Evolutionary conservation across 164 flowering plant genomes (phyloP).

Genomic region (Nelumbo lutea): DNA sequence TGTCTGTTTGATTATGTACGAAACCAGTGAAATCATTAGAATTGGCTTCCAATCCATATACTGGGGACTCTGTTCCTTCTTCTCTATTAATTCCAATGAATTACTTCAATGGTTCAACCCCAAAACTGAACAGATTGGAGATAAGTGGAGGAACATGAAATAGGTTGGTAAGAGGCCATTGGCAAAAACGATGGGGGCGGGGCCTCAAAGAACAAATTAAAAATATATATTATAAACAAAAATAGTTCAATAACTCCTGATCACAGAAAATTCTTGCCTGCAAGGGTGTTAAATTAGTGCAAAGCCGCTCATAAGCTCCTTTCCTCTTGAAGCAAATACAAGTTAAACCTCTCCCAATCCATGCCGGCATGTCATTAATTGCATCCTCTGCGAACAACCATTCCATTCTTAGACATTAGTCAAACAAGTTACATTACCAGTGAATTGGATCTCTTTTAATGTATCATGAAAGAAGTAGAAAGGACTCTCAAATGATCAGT

Average conservation of each 20-base stretch:
- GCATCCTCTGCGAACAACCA: slow-evolving; percentile 47
- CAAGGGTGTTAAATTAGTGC: slow-evolving; percentile 51
- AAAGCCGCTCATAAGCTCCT: slow-evolving; percentile 48
- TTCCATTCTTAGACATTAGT: slow-evolving; percentile 3
- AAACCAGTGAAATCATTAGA: no score
- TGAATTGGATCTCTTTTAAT: neutral
- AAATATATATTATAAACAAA: no score
- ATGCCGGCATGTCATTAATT: slow-evolving; percentile 45
- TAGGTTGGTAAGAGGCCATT: no score
- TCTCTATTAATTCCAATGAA: no score
- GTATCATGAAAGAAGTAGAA: neutral
- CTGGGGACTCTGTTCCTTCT: no score
- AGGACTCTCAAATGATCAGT: neutral
- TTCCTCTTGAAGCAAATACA: slow-evolving; percentile 78
- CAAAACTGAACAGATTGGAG: no score
- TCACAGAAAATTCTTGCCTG: slow-evolving; percentile 37
- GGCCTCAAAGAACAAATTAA: no score
- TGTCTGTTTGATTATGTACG: no score
- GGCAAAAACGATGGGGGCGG: no score
- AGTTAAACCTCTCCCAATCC: slow-evolving; percentile 68
- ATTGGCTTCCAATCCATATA: no score
- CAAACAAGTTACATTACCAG: neutral
- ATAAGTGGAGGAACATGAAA: no score
- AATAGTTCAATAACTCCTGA: neutral
- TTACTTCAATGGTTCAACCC: no score